A percentile compares a stretch with the other conserved stretches of the same genome.
phyloP scores from a whole-genome alignment of 805 yeast genomes.

The Saccharomycopsis olivae region DNA sequence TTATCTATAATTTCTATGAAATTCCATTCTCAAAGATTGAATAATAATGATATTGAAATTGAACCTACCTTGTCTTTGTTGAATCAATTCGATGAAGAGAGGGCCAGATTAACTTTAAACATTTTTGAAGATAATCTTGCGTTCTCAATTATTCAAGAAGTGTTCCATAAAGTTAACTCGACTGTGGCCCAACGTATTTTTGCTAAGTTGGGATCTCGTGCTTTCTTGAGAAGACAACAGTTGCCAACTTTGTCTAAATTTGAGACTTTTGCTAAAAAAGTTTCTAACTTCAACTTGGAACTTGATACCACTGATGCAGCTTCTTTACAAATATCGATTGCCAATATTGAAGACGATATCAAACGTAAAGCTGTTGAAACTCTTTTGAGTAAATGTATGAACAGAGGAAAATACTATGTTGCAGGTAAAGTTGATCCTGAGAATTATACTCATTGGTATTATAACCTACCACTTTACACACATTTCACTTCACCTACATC shows the following conservation, averaged over 20 bases:
- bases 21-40: conserved; percentile 57
- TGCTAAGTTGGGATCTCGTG: conserved; percentile 65
- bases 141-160: conserved; percentile 55
- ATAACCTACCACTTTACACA: conserved; percentile 77
- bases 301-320: conserved; percentile 70
- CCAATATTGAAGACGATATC: conserved; percentile 48
- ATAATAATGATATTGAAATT: conserved; percentile 36
- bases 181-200: conserved; percentile 77
- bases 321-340: conserved; percentile 59
- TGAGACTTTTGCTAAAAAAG: conserved; percentile 66
- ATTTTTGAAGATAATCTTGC: conserved; percentile 54
- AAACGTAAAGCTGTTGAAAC: conserved; percentile 70
- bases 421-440: conserved; percentile 84
- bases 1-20: conserved; percentile 55
- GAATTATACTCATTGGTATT: conserved; percentile 66
- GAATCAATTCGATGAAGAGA: conserved; percentile 80
- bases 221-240: conserved; percentile 80
- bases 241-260: conserved; percentile 75
- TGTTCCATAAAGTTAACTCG: conserved; percentile 69
- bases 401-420: conserved; percentile 76
- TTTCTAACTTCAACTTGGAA: conserved; percentile 51
- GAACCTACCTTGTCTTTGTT: conserved; percentile 48
- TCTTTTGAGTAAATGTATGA: conserved; percentile 67
- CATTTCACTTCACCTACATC: conserved; percentile 91
- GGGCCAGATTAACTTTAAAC: conserved; percentile 59